phyloP scores from a whole-genome alignment of 345 rosid species.

The Populus davidiana region DNA sequence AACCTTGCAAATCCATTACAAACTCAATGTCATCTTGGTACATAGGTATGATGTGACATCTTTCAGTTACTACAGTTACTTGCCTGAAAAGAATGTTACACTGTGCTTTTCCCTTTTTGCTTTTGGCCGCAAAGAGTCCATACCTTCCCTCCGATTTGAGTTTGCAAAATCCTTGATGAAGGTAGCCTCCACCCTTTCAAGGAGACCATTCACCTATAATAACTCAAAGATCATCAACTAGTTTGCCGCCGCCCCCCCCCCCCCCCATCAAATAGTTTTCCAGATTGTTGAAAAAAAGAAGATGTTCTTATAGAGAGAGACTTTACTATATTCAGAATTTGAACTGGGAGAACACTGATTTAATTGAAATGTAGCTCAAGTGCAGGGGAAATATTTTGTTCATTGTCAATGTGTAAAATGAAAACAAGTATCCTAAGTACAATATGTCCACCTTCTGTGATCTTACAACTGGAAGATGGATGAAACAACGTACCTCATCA shows the following conservation, averaged over 20 bases:
- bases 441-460: too few species aligned
- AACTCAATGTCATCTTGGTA: neutral
- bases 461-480: too few species aligned
- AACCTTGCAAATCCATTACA: neutral
- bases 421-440: too few species aligned
- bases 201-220: constrained; percentile 46
- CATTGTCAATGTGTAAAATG: too few species aligned
- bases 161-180: constrained; percentile 62
- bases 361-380: too few species aligned
- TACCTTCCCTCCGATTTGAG: constrained; percentile 54
- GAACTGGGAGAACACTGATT: too few species aligned
- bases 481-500: constrained; percentile 64
- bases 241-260: too few species aligned
- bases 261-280: too few species aligned
- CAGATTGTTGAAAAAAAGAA: too few species aligned
- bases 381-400: too few species aligned
- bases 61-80: constrained; percentile 3
- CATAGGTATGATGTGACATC: neutral
- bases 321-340: too few species aligned
- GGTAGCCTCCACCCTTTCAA: constrained; percentile 61
- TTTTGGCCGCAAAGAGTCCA: constrained; percentile 62
- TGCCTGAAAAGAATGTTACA: constrained; percentile 62
- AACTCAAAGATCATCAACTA: neutral
- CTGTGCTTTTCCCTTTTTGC: constrained; percentile 58
- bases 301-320: too few species aligned